phyloP scores from a whole-genome alignment of 2,329 filamentous ascomycete species.

The Phaeosphaeriaceae sp. region DNA sequence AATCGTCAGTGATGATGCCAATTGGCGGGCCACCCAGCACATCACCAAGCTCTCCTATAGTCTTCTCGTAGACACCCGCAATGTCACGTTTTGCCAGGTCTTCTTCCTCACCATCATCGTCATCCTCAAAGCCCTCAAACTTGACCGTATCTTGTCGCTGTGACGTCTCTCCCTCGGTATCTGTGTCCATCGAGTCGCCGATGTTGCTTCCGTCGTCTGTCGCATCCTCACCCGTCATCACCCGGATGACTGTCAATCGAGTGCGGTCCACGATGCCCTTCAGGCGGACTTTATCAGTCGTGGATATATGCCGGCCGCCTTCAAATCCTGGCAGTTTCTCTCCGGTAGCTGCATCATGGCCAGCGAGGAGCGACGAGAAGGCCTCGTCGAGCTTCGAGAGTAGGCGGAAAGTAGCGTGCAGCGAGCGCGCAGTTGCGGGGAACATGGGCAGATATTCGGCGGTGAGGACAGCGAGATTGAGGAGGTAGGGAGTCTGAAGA shows the following conservation, averaged over 20 bases:
- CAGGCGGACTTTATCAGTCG: slow-evolving; percentile 87
- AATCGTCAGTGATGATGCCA: slow-evolving; percentile 56
- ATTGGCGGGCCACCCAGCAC: slow-evolving; percentile 63
- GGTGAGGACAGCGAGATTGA: slow-evolving; percentile 77
- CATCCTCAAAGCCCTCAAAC: slow-evolving; percentile 49
- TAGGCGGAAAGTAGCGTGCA: slow-evolving; percentile 73
- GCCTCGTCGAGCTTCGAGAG: slow-evolving; percentile 83
- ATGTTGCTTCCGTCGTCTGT: slow-evolving; percentile 43
- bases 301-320: slow-evolving; percentile 69
- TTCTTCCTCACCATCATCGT: slow-evolving; percentile 53
- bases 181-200: slow-evolving; percentile 37
- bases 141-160: slow-evolving; percentile 33
- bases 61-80: slow-evolving; percentile 80
- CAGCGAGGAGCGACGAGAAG: slow-evolving; percentile 77
- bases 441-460: slow-evolving; percentile 78
- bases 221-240: slow-evolving; percentile 65
- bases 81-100: slow-evolving; percentile 35
- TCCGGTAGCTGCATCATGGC: slow-evolving; percentile 71
- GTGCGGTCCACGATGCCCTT: slow-evolving; percentile 82
- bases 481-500: slow-evolving; percentile 83
- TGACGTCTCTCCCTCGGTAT: slow-evolving; percentile 36
- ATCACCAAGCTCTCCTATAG: slow-evolving; percentile 76
- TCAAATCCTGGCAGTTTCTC: slow-evolving; percentile 76
- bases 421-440: slow-evolving; percentile 68
- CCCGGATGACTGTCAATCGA: slow-evolving; percentile 73